A percentile compares a stretch with the other conserved stretches of the same genome.
phyloP scores from a whole-genome alignment of 345 rosid species.

The Arabidopsis arenosa region DNA sequence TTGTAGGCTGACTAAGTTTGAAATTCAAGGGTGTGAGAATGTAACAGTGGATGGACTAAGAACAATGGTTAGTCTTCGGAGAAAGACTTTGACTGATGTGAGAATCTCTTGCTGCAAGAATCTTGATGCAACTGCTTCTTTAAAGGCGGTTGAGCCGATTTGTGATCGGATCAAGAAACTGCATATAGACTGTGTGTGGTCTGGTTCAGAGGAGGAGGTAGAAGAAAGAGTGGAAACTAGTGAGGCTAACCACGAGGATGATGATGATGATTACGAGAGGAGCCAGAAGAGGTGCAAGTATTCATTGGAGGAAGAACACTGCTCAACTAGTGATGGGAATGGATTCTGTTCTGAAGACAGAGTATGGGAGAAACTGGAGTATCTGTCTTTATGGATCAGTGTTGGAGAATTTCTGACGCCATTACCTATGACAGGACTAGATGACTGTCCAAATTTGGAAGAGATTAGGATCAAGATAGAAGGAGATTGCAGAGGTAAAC shows the following conservation, averaged over 20 bases:
- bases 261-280: constrained; percentile 40
- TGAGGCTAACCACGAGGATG: constrained; percentile 1
- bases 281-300: constrained; percentile 58
- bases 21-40: constrained; percentile 81
- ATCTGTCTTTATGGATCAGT: constrained; percentile 78
- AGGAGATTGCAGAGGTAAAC: constrained; percentile 81
- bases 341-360: constrained; percentile 51
- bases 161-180: constrained; percentile 63
- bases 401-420: constrained; percentile 73
- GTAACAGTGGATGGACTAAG: constrained; percentile 73
- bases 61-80: constrained; percentile 59
- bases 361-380: constrained; percentile 71
- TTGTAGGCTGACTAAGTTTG: constrained; percentile 61
- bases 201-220: constrained; percentile 45
- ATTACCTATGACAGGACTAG: constrained; percentile 58
- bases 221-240: constrained; percentile 31
- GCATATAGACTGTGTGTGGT: constrained; percentile 89
- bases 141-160: constrained; percentile 69
- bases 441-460: constrained; percentile 80
- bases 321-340: constrained; percentile 35
- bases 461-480: constrained; percentile 78
- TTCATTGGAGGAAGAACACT: constrained; percentile 40
- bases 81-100: constrained; percentile 62
- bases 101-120: constrained; percentile 74
- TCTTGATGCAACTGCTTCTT: constrained; percentile 57